Conservation (phyloP, 805 yeast species). For the Kodamaea kakaduensis region DNA sequence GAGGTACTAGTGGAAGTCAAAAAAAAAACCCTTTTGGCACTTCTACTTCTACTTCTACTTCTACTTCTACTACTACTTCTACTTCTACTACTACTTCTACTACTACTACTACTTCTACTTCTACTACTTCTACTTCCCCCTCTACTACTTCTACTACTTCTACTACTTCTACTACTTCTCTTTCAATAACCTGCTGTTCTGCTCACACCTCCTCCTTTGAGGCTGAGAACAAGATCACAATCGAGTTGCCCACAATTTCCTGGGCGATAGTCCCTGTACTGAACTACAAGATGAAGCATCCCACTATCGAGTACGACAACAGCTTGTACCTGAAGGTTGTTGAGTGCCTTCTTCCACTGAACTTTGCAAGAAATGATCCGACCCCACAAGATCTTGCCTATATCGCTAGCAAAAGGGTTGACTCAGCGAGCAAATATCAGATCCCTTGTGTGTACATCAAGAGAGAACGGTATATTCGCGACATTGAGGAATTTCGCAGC, state of each 20-base stretch:
- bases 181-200: not conserved
- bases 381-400: not conserved
- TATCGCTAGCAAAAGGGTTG: too few relatives aligned
- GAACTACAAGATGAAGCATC: too few relatives aligned
- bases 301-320: too few relatives aligned
- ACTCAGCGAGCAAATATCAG: too few relatives aligned
- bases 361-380: constrained; percentile 6
- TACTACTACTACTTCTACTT: not conserved
- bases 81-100: not conserved
- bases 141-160: not conserved
- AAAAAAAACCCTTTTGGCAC: too few relatives aligned
- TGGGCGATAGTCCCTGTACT: too few relatives aligned
- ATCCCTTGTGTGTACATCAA: constrained; percentile 9
- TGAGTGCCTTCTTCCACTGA: constrained; percentile 6
- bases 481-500: constrained; percentile 3
- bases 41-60: too few relatives aligned
- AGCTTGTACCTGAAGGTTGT: not conserved
- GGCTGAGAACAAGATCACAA: too few relatives aligned
- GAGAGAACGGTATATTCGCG: constrained; percentile 4
- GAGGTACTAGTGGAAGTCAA: not conserved
- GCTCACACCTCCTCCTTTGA: too few relatives aligned
- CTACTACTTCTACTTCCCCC: not conserved
- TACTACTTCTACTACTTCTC: not conserved
- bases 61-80: not conserved
- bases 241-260: too few relatives aligned